Conservation (phyloP, 371 early-diverging fungal genomes). For the Dinochytrium kinnereticum region DNA sequence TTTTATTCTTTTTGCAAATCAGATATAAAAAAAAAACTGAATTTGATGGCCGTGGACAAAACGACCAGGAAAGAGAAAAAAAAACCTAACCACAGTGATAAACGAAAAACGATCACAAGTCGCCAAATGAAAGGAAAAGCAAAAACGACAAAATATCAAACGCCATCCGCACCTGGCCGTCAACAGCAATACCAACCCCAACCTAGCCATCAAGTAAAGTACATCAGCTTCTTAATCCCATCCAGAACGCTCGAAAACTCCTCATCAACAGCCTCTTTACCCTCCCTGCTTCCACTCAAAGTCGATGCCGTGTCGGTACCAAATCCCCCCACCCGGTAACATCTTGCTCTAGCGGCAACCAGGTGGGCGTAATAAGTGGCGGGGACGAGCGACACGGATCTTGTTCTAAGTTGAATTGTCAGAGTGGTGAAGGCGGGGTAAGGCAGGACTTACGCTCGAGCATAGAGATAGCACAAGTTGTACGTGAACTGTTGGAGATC, state of each 20-base stretch:
- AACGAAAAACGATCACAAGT: too few species aligned
- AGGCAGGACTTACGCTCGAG: slow-evolving; percentile 16
- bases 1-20: too few species aligned
- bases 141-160: too few species aligned
- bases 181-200: too few species aligned
- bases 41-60: too few species aligned
- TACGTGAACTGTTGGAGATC: slow-evolving; percentile 79
- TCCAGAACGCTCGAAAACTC: slow-evolving; percentile 23
- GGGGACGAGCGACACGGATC: slow-evolving; percentile 73
- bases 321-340: slow-evolving; percentile 54
- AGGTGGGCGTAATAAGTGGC: slow-evolving; percentile 83
- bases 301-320: slow-evolving; percentile 27
- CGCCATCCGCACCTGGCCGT: too few species aligned
- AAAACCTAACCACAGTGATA: too few species aligned
- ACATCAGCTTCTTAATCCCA: slow-evolving; percentile 30
- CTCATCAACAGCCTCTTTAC: background rate
- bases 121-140: too few species aligned
- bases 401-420: slow-evolving; percentile 17
- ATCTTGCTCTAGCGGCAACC: slow-evolving; percentile 72
- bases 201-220: slow-evolving; percentile 28
- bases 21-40: too few species aligned
- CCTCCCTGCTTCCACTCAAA: background rate
- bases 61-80: too few species aligned
- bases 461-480: slow-evolving; percentile 70
- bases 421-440: background rate